Evolutionary conservation across 179 eudicot genomes (phyloP), one percentile per base, ranked within the genome.

Genomic region (Beta macrorhiza): DNA sequence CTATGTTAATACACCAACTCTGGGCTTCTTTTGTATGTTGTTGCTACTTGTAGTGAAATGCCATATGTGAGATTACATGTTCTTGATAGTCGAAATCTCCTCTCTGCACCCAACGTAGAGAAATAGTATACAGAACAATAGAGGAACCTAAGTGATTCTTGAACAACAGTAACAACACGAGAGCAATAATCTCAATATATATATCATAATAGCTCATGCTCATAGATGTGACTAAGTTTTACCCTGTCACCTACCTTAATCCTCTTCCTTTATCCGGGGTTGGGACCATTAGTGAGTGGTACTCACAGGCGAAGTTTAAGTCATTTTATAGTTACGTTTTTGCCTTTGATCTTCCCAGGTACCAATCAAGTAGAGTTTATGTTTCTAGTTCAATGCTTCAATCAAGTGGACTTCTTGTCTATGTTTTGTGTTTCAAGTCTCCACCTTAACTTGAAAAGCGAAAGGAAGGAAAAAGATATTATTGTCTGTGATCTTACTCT

Each of bases 401-500:
- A 67, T 57, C 29, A 47, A 53, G 67, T 67, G 68, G 59, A 67
- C 59, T 59, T 75, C 51, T 29, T 75, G 32, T 5, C 42, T 49
- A 77, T 71, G 55, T 77, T 58, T n/a, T 17, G 29, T 55, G 64
- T 74, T 74, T 82, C 47, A 69, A 82, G 83, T 69, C 61, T 77
- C 84, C 62, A 62, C 82, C 75, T 77, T 72, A 72, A 78, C 74
- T 8, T 16, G 78, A 78, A 71, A 84, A 74, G 42, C 49, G 32
- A 72, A 67, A 29, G 55, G 63, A 65, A 75, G 56, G 25, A 75
- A 37, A 67, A 62, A 78, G 75, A 84, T 67, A 75, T 81, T 68
- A 73, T 77, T 77, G 72, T 81, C 44, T 81, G 72, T 81, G 82
- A 84, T 77, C 70, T 77, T 77, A 20, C 52, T 80, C 65, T 59